Conservation (phyloP, 345 rosid genomes). For the Brassica incana region DNA sequence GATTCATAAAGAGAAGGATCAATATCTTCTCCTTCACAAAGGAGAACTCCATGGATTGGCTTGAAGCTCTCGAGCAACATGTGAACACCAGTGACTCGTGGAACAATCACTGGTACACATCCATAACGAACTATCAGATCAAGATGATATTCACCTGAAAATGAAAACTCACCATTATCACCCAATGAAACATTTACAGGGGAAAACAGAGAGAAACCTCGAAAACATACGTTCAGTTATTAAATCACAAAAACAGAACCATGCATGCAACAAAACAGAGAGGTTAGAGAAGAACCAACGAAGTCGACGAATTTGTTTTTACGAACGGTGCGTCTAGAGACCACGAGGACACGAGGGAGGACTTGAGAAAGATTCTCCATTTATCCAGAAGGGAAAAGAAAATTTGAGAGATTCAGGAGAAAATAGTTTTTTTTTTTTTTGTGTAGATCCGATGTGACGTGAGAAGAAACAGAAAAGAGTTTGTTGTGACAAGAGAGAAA, state of each 20-base stretch:
- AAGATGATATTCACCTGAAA: conserved; percentile 66
- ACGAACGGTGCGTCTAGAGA: conserved; percentile 60
- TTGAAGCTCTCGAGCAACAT: conserved; percentile 62
- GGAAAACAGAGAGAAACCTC: conserved; percentile 13
- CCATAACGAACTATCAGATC: conserved; percentile 64
- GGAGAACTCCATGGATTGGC: conserved; percentile 71
- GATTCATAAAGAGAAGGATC: conserved; percentile 70
- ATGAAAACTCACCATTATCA: neutral
- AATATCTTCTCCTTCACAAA: conserved; percentile 75
- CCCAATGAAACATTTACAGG: neutral
- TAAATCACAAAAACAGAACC: conserved; percentile 20
- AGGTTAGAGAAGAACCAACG: conserved; percentile 46
- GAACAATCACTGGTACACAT: conserved; percentile 67
- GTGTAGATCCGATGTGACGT: conserved; percentile 35
- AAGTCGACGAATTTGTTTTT: conserved; percentile 68
- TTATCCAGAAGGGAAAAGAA: neutral
- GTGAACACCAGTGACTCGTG: conserved; percentile 64
- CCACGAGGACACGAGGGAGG: conserved; percentile 65
- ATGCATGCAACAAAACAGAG: conserved; percentile 7
- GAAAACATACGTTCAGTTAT: conserved; percentile 1
- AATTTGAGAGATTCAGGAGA: neutral
- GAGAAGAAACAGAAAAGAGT: conserved; percentile 4
- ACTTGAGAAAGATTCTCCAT: conserved; percentile 46
- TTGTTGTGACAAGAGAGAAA: conserved; percentile 14
- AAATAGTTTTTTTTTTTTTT: conserved; percentile 17